Percentiles rank a stretch among this genome's conserved stretches.
These are phyloP conservation scores for Bisporella sp. DNA, from an alignment of 2,329 filamentous ascomycete genomes.

Conservation along the genomic window DNA sequence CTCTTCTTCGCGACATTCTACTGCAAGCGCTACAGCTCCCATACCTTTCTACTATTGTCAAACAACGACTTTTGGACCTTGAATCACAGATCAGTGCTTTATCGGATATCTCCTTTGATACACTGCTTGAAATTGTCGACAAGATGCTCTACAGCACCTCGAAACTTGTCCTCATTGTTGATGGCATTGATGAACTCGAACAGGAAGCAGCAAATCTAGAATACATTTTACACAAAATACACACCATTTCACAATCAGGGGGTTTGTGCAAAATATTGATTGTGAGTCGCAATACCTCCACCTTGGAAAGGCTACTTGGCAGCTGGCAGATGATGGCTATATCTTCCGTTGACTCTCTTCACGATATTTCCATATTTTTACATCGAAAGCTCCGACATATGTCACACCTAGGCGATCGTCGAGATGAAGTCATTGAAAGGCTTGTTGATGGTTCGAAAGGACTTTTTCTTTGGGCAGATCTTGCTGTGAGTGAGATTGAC, in stretches of 20 bases:
- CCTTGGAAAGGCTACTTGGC: neutral
- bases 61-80: conserved; percentile 1
- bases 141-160: neutral
- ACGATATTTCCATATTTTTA: conserved; percentile 1
- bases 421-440: conserved; percentile 1
- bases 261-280: neutral
- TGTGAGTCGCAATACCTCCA: neutral
- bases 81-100: neutral
- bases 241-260: neutral
- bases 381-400: conserved; percentile 1
- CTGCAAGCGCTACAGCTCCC: neutral
- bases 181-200: neutral
- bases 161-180: neutral
- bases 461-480: conserved; percentile 3
- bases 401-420: neutral
- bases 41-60: neutral
- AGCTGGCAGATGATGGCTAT: conserved; percentile 3
- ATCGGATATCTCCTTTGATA: conserved; percentile 1
- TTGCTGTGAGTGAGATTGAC: conserved; percentile 2
- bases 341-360: conserved; percentile 1
- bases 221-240: neutral
- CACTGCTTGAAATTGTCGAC: neutral
- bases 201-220: neutral
- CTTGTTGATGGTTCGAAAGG: conserved; percentile 3
- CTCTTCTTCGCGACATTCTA: conserved; percentile 2